phyloP scores from a whole-genome alignment of 257 asterid genomes.

The Nicotiana tomentosiformis region DNA sequence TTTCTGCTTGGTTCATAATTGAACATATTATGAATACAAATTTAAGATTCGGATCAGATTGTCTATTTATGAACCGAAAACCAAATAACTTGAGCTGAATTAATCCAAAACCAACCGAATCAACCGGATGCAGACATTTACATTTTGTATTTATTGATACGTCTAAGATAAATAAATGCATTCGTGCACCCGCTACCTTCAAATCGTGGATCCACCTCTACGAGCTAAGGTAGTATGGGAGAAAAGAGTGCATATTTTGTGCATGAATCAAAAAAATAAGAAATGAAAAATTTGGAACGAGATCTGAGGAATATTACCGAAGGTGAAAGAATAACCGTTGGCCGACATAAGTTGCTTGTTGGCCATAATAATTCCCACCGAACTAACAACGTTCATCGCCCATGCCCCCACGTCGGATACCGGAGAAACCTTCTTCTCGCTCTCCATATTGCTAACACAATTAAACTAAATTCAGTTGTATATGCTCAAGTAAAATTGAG shows the following conservation, averaged over 20 bases:
- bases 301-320: slow-evolving; percentile 42
- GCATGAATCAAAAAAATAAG: no score
- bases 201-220: neutral
- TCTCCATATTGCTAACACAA: slow-evolving; percentile 44
- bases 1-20: neutral
- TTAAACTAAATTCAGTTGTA: neutral
- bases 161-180: neutral
- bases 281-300: neutral
- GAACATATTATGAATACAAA: neutral
- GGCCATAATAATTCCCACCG: slow-evolving; percentile 95
- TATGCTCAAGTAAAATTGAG: neutral
- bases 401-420: slow-evolving; percentile 95
- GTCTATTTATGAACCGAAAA: neutral
- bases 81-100: neutral
- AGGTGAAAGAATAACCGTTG: slow-evolving; percentile 70
- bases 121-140: neutral
- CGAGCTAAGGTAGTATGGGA: no score
- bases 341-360: slow-evolving; percentile 91
- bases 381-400: slow-evolving; percentile 94
- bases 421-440: slow-evolving; percentile 55
- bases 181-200: neutral
- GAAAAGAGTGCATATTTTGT: neutral
- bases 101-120: neutral
- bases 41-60: neutral
- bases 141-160: neutral